These are phyloP conservation scores for Prosopis cineraria DNA, from an alignment of 306 rosid genomes.

Conservation along the genomic window DNA sequence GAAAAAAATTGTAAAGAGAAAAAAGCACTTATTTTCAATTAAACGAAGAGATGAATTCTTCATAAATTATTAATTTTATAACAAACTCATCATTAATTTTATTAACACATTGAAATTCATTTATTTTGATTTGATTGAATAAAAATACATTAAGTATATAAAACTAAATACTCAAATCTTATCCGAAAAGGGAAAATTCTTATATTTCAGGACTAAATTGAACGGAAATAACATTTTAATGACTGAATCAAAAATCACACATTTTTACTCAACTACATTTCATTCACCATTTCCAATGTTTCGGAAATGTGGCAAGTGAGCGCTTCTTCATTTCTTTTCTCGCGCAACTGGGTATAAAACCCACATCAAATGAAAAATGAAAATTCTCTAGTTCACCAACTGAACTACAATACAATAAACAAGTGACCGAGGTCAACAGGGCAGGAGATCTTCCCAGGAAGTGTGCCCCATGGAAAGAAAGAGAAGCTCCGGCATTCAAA, in stretches of 20 bases:
- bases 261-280: neutral
- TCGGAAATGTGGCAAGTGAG: neutral
- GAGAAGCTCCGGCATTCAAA: conserved; percentile 22
- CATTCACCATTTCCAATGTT: neutral
- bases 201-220: neutral
- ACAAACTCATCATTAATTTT: too few relatives aligned
- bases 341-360: neutral
- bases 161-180: too few relatives aligned
- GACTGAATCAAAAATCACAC: neutral
- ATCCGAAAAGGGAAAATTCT: neutral
- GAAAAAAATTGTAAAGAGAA: too few relatives aligned
- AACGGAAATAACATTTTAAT: neutral
- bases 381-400: conserved; percentile 18
- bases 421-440: neutral
- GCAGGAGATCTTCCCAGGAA: neutral
- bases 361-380: conserved; percentile 15
- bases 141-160: too few relatives aligned
- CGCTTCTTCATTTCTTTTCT: neutral
- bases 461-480: neutral
- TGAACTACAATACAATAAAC: neutral
- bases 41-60: too few relatives aligned
- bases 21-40: too few relatives aligned
- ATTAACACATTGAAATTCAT: too few relatives aligned
- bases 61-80: too few relatives aligned
- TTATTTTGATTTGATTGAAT: too few relatives aligned